Evolutionary conservation across 345 rosid genomes (phyloP).

Genomic region (Salix arbutifolia): DNA sequence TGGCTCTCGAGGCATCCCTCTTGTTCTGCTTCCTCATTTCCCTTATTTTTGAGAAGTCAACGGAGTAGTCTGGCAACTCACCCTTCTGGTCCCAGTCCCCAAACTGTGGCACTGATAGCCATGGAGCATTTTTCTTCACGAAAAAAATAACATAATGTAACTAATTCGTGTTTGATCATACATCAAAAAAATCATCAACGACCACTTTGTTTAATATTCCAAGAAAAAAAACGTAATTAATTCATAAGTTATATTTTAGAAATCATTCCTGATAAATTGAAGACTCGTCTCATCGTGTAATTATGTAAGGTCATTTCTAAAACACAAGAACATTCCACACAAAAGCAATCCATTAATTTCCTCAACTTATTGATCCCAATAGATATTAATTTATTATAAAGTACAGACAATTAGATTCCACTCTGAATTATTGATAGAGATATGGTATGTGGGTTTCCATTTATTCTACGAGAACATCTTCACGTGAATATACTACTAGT

Average conservation of each 20-base stretch:
- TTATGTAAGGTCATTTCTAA: too few relatives aligned
- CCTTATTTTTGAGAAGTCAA: constrained; percentile 87
- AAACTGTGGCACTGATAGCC: constrained; percentile 96
- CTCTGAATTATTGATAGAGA: too few relatives aligned
- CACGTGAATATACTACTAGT: too few relatives aligned
- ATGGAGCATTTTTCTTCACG: constrained; percentile 58
- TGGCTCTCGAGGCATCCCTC: constrained; percentile 80
- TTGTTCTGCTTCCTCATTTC: constrained; percentile 95
- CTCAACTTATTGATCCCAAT: too few relatives aligned
- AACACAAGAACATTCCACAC: too few relatives aligned
- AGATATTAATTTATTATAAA: too few relatives aligned
- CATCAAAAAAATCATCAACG: background rate
- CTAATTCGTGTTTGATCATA: background rate
- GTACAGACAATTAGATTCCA: background rate
- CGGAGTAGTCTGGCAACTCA: constrained; percentile 76
- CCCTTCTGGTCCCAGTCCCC: constrained; percentile 99
- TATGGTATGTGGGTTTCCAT: background rate
- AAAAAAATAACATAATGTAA: background rate
- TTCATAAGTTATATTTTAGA: background rate
- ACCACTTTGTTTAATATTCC: too few relatives aligned
- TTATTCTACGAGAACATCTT: too few relatives aligned
- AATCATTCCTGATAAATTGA: too few relatives aligned
- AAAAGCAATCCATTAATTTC: background rate
- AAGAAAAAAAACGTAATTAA: background rate
- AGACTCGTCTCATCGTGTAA: too few relatives aligned